A percentile compares a stretch with the other conserved stretches of the same genome.
Evolutionary conservation across 2,329 filamentous ascomycete species (phyloP).

Genomic region (Tolypocladium capitatum): DNA sequence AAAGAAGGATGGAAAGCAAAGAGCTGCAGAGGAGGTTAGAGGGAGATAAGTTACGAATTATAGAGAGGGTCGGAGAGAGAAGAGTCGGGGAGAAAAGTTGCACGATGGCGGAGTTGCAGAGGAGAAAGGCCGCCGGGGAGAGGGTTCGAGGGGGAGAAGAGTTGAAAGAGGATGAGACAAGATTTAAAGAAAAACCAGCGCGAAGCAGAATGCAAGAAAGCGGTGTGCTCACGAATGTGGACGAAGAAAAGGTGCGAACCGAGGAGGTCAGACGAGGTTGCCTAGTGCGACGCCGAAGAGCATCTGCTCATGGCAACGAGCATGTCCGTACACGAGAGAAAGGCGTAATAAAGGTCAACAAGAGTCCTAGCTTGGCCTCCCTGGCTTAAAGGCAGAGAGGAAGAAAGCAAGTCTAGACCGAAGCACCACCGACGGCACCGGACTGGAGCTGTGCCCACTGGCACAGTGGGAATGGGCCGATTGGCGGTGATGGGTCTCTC

Average conservation of each 20-base stretch:
- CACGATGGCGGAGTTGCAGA: too few species aligned
- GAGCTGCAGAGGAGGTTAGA: neutral
- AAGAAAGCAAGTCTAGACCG: neutral
- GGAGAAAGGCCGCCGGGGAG: too few species aligned
- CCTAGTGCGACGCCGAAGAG: neutral
- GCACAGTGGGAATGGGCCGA: neutral
- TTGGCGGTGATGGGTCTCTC: neutral
- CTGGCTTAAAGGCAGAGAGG: neutral
- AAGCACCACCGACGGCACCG: neutral
- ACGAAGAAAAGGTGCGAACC: neutral
- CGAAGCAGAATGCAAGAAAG: too few species aligned
- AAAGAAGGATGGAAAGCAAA: neutral
- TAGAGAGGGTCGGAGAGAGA: neutral
- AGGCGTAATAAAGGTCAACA: neutral
- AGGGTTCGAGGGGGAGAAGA: too few species aligned
- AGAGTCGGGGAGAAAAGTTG: too few species aligned
- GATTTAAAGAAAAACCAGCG: too few species aligned
- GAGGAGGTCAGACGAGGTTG: neutral
- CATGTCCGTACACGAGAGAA: neutral
- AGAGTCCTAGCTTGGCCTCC: neutral
- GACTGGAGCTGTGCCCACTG: neutral
- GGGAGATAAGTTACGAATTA: neutral
- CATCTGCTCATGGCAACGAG: neutral
- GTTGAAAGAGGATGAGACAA: too few species aligned
- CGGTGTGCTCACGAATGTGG: too few species aligned